A percentile compares a stretch with the other conserved stretches of the same genome.
Evolutionary conservation across 2,329 filamentous ascomycete species (phyloP).

Genomic region (Clonostachys rosea): DNA sequence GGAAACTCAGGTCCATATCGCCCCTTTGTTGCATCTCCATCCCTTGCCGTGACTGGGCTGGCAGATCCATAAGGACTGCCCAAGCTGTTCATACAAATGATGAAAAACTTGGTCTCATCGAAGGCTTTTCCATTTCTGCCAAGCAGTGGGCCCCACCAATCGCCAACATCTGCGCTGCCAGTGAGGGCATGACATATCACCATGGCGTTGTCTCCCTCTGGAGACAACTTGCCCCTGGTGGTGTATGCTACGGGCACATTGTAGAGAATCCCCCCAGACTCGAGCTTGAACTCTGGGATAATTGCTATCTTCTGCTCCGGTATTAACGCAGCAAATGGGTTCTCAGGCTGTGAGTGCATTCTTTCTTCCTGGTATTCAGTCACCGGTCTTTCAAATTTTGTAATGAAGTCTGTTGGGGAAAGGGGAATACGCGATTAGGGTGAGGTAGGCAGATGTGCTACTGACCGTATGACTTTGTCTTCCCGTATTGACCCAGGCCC

Average conservation of each 20-base stretch:
- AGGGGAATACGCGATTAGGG: too few species aligned
- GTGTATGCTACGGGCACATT: slow-evolving; percentile 73
- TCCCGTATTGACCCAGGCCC: too few species aligned
- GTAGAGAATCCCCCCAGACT: slow-evolving; percentile 78
- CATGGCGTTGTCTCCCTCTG: slow-evolving; percentile 62
- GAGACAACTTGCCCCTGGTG: slow-evolving; percentile 56
- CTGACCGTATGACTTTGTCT: too few species aligned
- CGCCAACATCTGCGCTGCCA: slow-evolving; percentile 76
- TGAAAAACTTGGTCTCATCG: slow-evolving; percentile 78
- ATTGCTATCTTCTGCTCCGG: slow-evolving; percentile 83
- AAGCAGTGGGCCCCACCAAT: slow-evolving; percentile 85
- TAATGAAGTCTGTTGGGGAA: too few species aligned
- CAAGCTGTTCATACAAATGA: slow-evolving; percentile 81
- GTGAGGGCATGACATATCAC: slow-evolving; percentile 81
- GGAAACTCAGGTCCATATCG: slow-evolving; percentile 95
- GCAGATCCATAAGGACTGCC: slow-evolving; percentile 83
- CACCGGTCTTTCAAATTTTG: slow-evolving; percentile 20
- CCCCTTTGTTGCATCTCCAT: slow-evolving; percentile 69
- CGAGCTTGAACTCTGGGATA: slow-evolving; percentile 85
- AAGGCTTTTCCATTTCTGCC: slow-evolving; percentile 76
- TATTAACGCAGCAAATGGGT: slow-evolving; percentile 83
- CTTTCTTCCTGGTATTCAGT: slow-evolving; percentile 66
- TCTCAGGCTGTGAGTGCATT: slow-evolving; percentile 72
- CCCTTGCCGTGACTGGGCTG: slow-evolving; percentile 84
- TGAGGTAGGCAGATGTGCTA: too few species aligned